These are phyloP conservation scores for Panellus pusillus DNA, from an alignment of 768 basidiomycete genomes.

Conservation along the genomic window DNA sequence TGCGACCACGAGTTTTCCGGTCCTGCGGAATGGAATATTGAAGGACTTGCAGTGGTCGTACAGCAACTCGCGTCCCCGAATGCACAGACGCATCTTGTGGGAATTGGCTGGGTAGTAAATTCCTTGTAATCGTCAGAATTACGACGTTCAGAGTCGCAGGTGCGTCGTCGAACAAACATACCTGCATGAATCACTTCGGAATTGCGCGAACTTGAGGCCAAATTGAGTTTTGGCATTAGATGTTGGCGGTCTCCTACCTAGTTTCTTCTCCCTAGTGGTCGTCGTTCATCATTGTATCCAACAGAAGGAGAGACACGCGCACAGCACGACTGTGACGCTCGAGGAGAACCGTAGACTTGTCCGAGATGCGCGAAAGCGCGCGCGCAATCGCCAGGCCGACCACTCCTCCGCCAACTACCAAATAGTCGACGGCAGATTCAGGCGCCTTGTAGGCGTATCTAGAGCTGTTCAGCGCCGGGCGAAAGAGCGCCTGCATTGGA, in stretches of 20 bases:
- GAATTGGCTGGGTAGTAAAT: conserved; percentile 83
- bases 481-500: conserved; percentile 2
- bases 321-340: conserved; percentile 66
- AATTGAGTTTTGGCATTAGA: not conserved
- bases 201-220: conserved; percentile 73
- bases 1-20: conserved; percentile 91
- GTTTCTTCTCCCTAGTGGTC: conserved; percentile 71
- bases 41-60: conserved; percentile 70
- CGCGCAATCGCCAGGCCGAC: conserved; percentile 87
- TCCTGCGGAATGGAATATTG: conserved; percentile 66
- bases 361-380: conserved; percentile 62
- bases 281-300: not conserved
- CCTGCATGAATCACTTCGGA: conserved; percentile 96
- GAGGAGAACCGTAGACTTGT: conserved; percentile 74
- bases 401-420: conserved; percentile 86
- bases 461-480: conserved; percentile 13
- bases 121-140: conserved; percentile 41
- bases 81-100: conserved; percentile 82
- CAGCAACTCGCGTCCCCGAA: conserved; percentile 82
- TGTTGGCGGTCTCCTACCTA: conserved; percentile 47
- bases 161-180: conserved; percentile 27
- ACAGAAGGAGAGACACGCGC: not conserved
- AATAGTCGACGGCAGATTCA: conserved; percentile 73
- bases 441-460: conserved; percentile 43
- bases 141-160: not conserved